These are phyloP conservation scores for Suhomyces chickasaworum DNA, from an alignment of 1,139 yeast species.

Conservation along the genomic window DNA sequence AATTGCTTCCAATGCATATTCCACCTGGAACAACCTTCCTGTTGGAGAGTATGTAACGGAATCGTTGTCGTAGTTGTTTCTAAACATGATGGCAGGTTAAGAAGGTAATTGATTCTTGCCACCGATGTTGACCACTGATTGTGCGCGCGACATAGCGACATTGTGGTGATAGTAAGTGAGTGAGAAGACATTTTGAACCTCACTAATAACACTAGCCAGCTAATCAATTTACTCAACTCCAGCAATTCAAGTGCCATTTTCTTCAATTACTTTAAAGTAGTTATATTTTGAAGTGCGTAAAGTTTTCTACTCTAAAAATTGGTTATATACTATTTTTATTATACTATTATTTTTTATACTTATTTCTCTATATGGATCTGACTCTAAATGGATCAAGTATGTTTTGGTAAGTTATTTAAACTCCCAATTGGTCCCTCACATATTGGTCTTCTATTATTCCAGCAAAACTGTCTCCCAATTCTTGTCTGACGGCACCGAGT, in stretches of 20 bases:
- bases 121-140: slow-evolving; percentile 4
- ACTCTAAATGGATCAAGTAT: too few species aligned
- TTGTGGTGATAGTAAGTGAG: neutral
- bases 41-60: slow-evolving; percentile 97
- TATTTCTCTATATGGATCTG: too few species aligned
- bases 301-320: too few species aligned
- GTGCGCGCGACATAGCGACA: slow-evolving; percentile 4
- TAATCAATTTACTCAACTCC: too few species aligned
- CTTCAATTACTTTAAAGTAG: too few species aligned
- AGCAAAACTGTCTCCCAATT: slow-evolving; percentile 27
- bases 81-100: slow-evolving; percentile 54
- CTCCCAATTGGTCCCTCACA: slow-evolving; percentile 10
- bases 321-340: too few species aligned
- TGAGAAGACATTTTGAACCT: neutral
- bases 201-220: too few species aligned
- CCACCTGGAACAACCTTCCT: slow-evolving; percentile 92
- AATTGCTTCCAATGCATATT: slow-evolving; percentile 95
- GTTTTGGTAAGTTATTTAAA: too few species aligned
- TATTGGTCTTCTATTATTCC: slow-evolving; percentile 8
- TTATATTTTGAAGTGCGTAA: too few species aligned
- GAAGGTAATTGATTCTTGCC: slow-evolving; percentile 7
- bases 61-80: slow-evolving; percentile 98
- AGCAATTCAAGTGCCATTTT: too few species aligned
- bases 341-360: too few species aligned
- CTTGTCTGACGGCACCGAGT: slow-evolving; percentile 23